Evolutionary conservation across 148 eudicot species (phyloP).

Genomic region (Rhododendron williamsianum): DNA sequence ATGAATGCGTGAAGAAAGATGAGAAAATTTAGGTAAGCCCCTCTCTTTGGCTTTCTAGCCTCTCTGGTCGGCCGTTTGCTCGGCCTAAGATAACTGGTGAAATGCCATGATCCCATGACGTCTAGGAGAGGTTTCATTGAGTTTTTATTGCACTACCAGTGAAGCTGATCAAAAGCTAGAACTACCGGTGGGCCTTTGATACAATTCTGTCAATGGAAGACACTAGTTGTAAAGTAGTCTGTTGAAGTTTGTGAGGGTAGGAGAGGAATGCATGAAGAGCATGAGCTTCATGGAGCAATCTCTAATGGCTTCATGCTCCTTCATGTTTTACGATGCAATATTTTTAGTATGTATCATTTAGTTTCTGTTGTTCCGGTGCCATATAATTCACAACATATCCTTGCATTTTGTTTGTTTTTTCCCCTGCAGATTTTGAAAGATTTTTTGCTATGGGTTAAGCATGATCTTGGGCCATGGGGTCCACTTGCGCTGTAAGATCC

Average conservation of each 20-base stretch:
- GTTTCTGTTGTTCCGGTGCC: background rate
- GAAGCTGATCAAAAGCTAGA: background rate
- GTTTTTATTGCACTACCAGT: background rate
- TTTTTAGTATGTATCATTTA: background rate
- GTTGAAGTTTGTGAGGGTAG: background rate
- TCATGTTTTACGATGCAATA: background rate
- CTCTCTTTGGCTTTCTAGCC: background rate
- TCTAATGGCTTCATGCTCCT: background rate
- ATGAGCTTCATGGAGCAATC: background rate
- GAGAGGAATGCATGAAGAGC: background rate
- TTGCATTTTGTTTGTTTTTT: background rate
- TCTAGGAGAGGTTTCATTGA: background rate
- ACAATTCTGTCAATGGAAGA: background rate
- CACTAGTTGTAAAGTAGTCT: background rate
- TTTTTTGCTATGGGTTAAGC: conserved; percentile 76
- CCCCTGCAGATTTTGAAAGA: conserved; percentile 58
- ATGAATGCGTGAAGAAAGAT: background rate
- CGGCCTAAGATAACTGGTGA: background rate
- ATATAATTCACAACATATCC: background rate
- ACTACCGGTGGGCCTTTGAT: background rate
- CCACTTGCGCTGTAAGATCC: conserved; percentile 78
- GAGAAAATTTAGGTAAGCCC: background rate
- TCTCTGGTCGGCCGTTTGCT: background rate
- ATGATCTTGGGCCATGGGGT: conserved; percentile 93
- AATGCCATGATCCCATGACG: background rate